Base-by-base conservation (phyloP, 2,329 filamentous ascomycete species). In the Venturia pyrina region DNA sequence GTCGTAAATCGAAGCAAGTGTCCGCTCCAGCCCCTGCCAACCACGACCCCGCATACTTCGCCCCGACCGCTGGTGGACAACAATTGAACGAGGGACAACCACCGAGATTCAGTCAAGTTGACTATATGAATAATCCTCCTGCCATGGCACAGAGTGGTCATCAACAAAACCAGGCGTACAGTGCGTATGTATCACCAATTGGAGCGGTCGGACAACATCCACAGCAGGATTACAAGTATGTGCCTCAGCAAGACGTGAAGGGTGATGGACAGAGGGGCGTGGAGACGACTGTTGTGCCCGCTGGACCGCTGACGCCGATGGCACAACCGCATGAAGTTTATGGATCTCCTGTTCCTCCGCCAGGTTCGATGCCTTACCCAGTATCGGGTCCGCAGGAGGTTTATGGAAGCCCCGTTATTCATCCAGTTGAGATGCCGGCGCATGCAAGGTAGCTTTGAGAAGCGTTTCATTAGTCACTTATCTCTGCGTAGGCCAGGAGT, bases 401-500 rank as follows among this genome's bases (percentile, higher is more conserved):
- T 44, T 43, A 43, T 7, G 37, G 60, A 19, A 62, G 60, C 13
- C 60, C 60, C 28, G 60, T 46, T 10, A 1, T 34, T n/a, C 37
- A 5, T 21, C n/a, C 60, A 28, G 60, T 62, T 6, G 60, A 62
- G 60, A 62, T 62, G 60, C 60, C 60, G 1, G 53, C 53, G 19
- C 53, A 59, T 37, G 53, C 5, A 15, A n/a, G 32, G 24, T 59
- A 37, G 28, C 15, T 13, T 15, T 2, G 11, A n/a, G 6, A 19
- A 48, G 41, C 11, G 15, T 43, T 43, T 17, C 4, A 43, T 43
- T 17, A 13, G 15, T 43, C 10, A 6, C 13, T 43, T 43, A 13
- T 13, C 41, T 43, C 15, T 17, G 41, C 15, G 10, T 1, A 43
- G 19, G 7, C 21, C 46, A 19, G 46, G 46, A 50, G 19, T 11